Evolutionary conservation across 768 basidiomycete genomes (phyloP).

Genomic region (button mushroom (Agaricus bisporus)): DNA sequence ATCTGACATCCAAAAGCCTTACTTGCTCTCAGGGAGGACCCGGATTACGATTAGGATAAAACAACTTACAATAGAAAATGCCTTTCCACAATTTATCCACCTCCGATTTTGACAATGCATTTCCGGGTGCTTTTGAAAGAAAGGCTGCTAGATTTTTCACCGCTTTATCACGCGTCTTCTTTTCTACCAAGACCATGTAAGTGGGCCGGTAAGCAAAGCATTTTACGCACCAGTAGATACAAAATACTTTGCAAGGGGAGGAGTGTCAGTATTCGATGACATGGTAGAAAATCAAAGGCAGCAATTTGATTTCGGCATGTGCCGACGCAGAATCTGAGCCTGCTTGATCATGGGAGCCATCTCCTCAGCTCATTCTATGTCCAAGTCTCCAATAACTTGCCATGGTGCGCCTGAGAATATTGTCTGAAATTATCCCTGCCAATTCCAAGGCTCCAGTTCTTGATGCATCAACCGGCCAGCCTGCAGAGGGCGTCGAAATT

Average conservation of each 20-base stretch:
- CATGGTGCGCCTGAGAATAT: conserved; percentile 49
- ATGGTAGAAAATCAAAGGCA: conserved; percentile 17
- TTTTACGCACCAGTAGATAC: conserved; percentile 75
- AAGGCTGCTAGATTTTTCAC: conserved; percentile 74
- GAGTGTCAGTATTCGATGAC: conserved; percentile 25
- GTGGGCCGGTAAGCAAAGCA: background rate
- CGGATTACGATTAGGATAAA: background rate
- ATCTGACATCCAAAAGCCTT: conserved; percentile 99
- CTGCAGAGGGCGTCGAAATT: conserved; percentile 66
- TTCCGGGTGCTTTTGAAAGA: conserved; percentile 60
- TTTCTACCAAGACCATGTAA: conserved; percentile 41
- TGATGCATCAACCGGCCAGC: conserved; percentile 79
- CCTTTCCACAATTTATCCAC: conserved; percentile 97
- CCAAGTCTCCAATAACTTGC: conserved; percentile 85
- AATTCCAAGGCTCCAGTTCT: conserved; percentile 48
- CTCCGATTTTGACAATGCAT: conserved; percentile 63
- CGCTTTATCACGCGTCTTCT: conserved; percentile 88
- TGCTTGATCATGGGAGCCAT: too few species aligned
- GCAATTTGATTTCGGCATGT: conserved; percentile 13
- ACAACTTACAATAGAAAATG: conserved; percentile 82
- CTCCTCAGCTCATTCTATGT: conserved; percentile 21
- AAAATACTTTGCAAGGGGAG: conserved; percentile 85
- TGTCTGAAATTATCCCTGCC: background rate
- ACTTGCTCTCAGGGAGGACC: background rate
- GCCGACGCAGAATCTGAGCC: too few species aligned